phyloP scores from a whole-genome alignment of 345 rosid genomes.

The Eucalyptus virginea region DNA sequence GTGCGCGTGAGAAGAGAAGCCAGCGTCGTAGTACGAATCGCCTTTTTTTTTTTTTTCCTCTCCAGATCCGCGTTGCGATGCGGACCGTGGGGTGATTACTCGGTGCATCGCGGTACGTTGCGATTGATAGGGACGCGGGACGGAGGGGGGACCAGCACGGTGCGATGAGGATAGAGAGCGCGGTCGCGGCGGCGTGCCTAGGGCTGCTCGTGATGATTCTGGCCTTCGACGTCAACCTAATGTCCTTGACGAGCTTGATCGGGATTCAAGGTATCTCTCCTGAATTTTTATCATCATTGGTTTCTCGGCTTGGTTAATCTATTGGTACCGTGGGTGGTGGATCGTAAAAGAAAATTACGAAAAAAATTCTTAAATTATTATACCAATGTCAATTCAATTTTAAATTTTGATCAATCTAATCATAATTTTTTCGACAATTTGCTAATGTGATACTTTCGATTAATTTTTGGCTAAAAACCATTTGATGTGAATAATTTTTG shows the following conservation, averaged over 20 bases:
- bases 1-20: background rate
- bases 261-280: background rate
- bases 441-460: fast-evolving
- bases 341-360: fast-evolving
- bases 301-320: background rate
- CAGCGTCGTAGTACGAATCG: background rate
- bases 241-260: background rate
- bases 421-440: fast-evolving
- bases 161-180: background rate
- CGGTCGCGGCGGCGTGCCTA: background rate
- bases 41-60: background rate
- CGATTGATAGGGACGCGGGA: background rate
- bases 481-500: fast-evolving
- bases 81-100: background rate
- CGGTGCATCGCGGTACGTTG: background rate
- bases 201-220: background rate
- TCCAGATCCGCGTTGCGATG: background rate
- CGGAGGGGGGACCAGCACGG: background rate
- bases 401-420: background rate
- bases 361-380: fast-evolving
- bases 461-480: too few species aligned
- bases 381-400: fast-evolving
- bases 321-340: fast-evolving
- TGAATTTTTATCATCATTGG: background rate
- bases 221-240: background rate